Evolutionary conservation across 257 asterid species (phyloP), one percentile per base, ranked within the genome.

Genomic region (Solanum microdontum): DNA sequence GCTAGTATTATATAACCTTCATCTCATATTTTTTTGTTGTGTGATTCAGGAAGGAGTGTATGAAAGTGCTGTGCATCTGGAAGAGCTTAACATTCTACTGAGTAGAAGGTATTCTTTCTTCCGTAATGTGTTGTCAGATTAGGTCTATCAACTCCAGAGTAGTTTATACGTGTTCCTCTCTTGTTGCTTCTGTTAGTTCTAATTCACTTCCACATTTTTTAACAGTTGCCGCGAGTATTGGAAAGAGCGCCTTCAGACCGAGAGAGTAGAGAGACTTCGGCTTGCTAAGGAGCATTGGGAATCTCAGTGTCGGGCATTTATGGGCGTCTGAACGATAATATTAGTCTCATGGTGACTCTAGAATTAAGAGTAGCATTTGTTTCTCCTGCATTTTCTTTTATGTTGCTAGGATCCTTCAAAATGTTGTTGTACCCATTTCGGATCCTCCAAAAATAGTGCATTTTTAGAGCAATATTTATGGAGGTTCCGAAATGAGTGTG

Each of bases 241-340:
- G 98, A 88, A 84, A 75, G 98, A 94, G 73, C 91, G 98, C 9
- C 95, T 95, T 11, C 93, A 89, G 84, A 69, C 91, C 36, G 99
- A 97, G 87, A 93, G 95, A 90, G 72, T 48, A 0, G 99, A 97
- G 88, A 91, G 99, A 76, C 89, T 97, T 85, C 88, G 84, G 87
- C 99, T 93, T 87, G 90, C 94, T 3, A 97, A 97, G 96, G 96
- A 95, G 89, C 98, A 97, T 72, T 95, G 99, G 99, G 99, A 97
- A 85, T 88, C 91, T 21, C 95, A 94, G 89, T 92, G 96, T 88
- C 96, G 96, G 17, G 88, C 95, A 24, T 94, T 97, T 90, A 87
- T 87, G 37, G 99, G 99, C 5, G 68, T 94, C 45, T 96, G 85
- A 92, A 51, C n/a, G 12, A 14, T 26, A 45, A 80, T 8, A 28